Percentiles rank a stretch among this genome's conserved stretches.
These are phyloP conservation scores for Scytalidium lignicola DNA, from an alignment of 2,329 filamentous ascomycete genomes.

Conservation along the genomic window DNA sequence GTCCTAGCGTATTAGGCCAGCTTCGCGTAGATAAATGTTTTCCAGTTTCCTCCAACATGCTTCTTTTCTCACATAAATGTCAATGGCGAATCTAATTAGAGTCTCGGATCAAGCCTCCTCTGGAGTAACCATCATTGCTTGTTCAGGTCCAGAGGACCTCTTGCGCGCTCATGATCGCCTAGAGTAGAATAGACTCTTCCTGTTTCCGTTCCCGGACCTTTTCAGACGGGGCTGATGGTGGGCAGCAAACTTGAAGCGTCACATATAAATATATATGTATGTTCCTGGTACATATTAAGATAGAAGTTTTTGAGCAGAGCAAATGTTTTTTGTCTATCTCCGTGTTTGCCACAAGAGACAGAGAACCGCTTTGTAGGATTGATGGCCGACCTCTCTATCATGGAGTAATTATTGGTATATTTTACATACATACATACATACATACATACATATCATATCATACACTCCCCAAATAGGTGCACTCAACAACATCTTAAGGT, in stretches of 20 bases:
- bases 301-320: too few relatives aligned
- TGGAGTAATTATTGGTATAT: too few relatives aligned
- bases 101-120: conserved; percentile 83
- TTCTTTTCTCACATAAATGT: conserved; percentile 62
- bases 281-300: not conserved
- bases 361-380: too few relatives aligned
- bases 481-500: too few relatives aligned
- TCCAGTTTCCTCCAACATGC: not conserved
- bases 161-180: conserved; percentile 97
- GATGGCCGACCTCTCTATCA: too few relatives aligned
- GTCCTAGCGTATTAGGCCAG: conserved; percentile 1
- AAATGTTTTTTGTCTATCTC: too few relatives aligned
- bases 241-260: conserved; percentile 46
- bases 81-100: conserved; percentile 92
- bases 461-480: too few relatives aligned
- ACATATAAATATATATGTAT: conserved; percentile 26
- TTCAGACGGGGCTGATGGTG: conserved; percentile 45
- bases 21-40: conserved; percentile 1
- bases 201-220: conserved; percentile 64
- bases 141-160: conserved; percentile 82
- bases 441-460: too few relatives aligned
- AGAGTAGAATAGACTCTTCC: conserved; percentile 72
- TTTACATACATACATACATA: too few relatives aligned
- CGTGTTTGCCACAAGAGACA: too few relatives aligned
- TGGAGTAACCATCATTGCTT: conserved; percentile 67